A percentile compares a stretch with the other conserved stretches of the same genome.
Conservation (phyloP, 2,329 filamentous ascomycete genomes). For the Fulvia fulva region DNA sequence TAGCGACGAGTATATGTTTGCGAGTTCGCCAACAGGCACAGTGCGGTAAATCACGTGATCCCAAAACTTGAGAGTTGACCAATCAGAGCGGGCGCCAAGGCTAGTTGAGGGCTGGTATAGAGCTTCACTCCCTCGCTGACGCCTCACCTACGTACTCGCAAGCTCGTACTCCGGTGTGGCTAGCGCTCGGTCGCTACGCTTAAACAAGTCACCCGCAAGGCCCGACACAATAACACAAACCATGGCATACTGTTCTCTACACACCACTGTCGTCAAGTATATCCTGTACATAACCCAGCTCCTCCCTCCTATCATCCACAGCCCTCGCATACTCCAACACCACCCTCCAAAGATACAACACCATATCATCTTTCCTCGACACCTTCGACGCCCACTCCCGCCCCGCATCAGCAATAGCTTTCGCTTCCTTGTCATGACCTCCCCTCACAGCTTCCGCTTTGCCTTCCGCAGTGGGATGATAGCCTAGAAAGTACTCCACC, state of each 20-base stretch:
- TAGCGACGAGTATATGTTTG: no score
- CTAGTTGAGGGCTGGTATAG: no score
- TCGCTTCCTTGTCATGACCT: constrained; percentile 1
- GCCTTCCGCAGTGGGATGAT: not conserved
- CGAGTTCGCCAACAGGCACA: no score
- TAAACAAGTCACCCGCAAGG: no score
- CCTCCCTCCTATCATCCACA: constrained; percentile 57
- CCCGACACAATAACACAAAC: not conserved
- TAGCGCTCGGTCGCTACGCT: no score
- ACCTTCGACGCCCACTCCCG: constrained; percentile 61
- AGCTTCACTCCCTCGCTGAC: no score
- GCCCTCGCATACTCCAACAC: constrained; percentile 73
- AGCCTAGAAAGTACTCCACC: constrained; percentile 1
- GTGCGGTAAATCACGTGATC: no score
- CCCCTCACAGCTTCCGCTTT: not conserved
- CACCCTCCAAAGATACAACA: constrained; percentile 74
- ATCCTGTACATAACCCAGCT: constrained; percentile 35
- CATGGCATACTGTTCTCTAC: not conserved
- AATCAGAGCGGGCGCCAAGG: no score
- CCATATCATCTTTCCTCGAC: constrained; percentile 68
- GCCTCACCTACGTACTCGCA: no score
- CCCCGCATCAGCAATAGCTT: constrained; percentile 60
- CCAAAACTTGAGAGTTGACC: no score
- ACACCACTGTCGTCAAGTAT: not conserved
- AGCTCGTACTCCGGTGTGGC: no score